Percentiles rank a stretch among this genome's conserved stretches.
phyloP scores from a whole-genome alignment of 371 early-diverging fungal species.

The Batkoa obscura region DNA sequence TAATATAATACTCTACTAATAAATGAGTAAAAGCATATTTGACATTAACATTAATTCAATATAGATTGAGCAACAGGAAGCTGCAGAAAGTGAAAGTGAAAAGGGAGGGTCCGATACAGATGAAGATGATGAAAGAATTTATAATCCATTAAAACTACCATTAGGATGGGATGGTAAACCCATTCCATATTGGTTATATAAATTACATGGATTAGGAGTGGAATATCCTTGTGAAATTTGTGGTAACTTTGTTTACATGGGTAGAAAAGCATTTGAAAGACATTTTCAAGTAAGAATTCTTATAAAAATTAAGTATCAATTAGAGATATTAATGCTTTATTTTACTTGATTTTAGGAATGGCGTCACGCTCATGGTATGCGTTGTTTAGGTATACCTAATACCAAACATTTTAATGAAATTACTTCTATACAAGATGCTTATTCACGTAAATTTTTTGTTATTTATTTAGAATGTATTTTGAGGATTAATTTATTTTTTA shows the following conservation, averaged over 20 bases:
- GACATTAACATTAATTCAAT: neutral
- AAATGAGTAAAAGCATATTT: neutral
- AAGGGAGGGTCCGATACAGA: constrained; percentile 50
- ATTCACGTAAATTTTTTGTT: constrained; percentile 36
- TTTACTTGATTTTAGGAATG: constrained; percentile 35
- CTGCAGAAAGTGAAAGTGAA: constrained; percentile 48
- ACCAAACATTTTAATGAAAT: constrained; percentile 87
- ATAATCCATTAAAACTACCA: constrained; percentile 92
- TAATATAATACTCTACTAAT: constrained; percentile 9
- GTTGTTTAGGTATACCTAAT: constrained; percentile 84
- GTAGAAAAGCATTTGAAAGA: constrained; percentile 88
- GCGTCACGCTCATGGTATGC: constrained; percentile 91
- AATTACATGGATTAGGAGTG: constrained; percentile 88
- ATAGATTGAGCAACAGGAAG: constrained; percentile 31
- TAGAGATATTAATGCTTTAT: neutral
- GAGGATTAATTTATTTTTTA: constrained; percentile 11
- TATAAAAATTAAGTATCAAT: neutral
- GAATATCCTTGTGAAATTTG: constrained; percentile 96
- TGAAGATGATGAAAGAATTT: constrained; percentile 74
- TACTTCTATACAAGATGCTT: constrained; percentile 78
- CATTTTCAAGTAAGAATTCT: constrained; percentile 54
- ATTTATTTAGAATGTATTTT: neutral
- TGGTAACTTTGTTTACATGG: constrained; percentile 89
- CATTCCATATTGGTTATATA: constrained; percentile 97
- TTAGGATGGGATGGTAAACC: constrained; percentile 98